Evolutionary conservation across 208 protist species (phyloP), one percentile per base, ranked within the genome.

Genomic region (Crithidia sp.): DNA sequence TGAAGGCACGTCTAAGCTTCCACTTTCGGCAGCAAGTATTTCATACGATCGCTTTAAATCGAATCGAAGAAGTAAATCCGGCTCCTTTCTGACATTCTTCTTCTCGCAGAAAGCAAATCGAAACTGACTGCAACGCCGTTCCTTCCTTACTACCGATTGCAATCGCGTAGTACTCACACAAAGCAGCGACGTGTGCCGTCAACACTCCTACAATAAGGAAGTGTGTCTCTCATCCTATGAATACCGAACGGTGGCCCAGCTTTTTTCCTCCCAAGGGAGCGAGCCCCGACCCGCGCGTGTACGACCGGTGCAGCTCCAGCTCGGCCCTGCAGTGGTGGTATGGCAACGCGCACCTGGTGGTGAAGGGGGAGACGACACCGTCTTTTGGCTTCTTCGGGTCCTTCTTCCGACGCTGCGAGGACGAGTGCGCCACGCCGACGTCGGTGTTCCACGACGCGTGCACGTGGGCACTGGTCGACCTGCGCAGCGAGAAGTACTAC

Each of bases 291-390:
- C 60, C 78, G 41, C 17, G 50, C 19, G 50, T 77, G 43, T 74
- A 76, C 49, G 84, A 89, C 57, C 40, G 47, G 36, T 60, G 60
- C 59, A 71, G 53, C 40, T 17, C 77, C 45, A 54, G 59, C 5
- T 66, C 68, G 61, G 58, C 65, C 12, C 59, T 86, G 13, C 82
- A 92, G 64, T 87, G 84, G 77, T 92, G 87, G 87, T 89, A 91
- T 68, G 70, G 56, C 58, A 89, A 88, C 49, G 78, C 76, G 13
- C 70, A 86, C 56, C 63, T 91, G 40, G 56, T 17, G 8, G 50
- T 78, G 17, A 73, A 58, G 28, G 73, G 59, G 14, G 54, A 86
- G 40, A 44, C 78, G 0, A 45, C 54, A 16, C 57, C 61, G 13
- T 64, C 65, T 14, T 81, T 89, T 55, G 77, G 77, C 8, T 87